Conservation (phyloP, 768 basidiomycete species). For the Lentinus tigrinus region DNA sequence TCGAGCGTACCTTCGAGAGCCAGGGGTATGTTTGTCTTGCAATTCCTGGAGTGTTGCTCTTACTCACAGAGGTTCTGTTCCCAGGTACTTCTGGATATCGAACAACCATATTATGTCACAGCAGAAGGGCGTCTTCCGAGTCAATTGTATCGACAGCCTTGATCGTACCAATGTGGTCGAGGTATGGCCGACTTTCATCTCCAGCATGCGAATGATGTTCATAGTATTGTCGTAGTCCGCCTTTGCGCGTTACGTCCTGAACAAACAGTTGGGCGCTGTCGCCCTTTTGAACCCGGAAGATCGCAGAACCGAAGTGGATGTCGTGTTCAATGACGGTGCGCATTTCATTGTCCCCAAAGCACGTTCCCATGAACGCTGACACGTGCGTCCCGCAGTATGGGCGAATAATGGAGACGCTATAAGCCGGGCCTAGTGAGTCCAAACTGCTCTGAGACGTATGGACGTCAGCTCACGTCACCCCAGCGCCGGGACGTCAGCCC, state of each 20-base stretch:
- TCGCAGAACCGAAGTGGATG: conserved; percentile 61
- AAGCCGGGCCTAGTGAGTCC: conserved; percentile 75
- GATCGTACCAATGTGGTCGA: conserved; percentile 95
- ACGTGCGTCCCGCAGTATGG: conserved; percentile 62
- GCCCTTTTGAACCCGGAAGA: conserved; percentile 59
- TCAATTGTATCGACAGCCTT: conserved; percentile 95
- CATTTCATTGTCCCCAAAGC: background rate
- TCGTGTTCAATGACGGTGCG: conserved; percentile 77
- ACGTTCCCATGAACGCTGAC: background rate
- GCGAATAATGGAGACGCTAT: conserved; percentile 98
- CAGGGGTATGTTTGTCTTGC: conserved; percentile 64
- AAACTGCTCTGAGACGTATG: background rate
- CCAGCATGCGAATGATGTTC: background rate
- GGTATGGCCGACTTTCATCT: conserved; percentile 38
- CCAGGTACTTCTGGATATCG: conserved; percentile 82
- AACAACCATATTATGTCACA: conserved; percentile 66
- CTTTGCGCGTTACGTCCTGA: conserved; percentile 81
- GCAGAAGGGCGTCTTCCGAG: conserved; percentile 84
- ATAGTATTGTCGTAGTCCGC: conserved; percentile 63
- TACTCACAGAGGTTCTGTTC: background rate
- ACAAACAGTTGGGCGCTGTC: conserved; percentile 69
- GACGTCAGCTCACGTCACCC: conserved; percentile 12
- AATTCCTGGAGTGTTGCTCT: background rate
- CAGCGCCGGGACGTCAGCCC: conserved; percentile 92
- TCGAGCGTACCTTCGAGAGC: conserved; percentile 71